A percentile compares a stretch with the other conserved stretches of the same genome.
Evolutionary conservation across 2,329 filamentous ascomycete species (phyloP).

Genomic region (Xylaria arbuscula): DNA sequence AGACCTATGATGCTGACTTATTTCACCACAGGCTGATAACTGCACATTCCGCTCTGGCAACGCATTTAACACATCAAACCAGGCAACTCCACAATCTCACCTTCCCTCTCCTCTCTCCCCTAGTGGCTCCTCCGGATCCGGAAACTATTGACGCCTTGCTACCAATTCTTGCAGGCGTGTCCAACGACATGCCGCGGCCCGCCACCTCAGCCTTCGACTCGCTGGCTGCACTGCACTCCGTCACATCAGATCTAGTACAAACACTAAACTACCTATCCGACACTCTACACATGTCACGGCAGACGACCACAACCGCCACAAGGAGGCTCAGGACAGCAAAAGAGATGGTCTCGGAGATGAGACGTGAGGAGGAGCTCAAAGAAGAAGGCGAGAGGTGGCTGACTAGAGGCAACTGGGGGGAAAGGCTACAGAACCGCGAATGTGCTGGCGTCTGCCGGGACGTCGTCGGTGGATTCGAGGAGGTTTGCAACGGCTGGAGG

Average conservation of each 20-base stretch:
- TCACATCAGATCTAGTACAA: slow-evolving; percentile 79
- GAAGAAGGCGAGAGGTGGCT: slow-evolving; percentile 88
- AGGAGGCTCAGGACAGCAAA: slow-evolving; percentile 82
- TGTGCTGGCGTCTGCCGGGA: slow-evolving; percentile 86
- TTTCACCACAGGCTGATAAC: slow-evolving; percentile 72
- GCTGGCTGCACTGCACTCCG: slow-evolving; percentile 73
- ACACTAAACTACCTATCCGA: slow-evolving; percentile 89
- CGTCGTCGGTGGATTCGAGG: slow-evolving; percentile 92
- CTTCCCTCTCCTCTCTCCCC: slow-evolving; percentile 76
- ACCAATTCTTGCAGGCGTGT: slow-evolving; percentile 72
- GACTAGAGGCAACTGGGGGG: slow-evolving; percentile 83
- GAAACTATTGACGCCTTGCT: slow-evolving; percentile 76
- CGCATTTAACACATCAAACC: slow-evolving; percentile 79
- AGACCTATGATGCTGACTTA: slow-evolving; percentile 26
- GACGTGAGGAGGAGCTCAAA: slow-evolving; percentile 81
- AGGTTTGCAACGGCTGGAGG: slow-evolving; percentile 87
- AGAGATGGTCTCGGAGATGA: slow-evolving; percentile 87
- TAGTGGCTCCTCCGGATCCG: slow-evolving; percentile 70
- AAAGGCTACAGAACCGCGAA: slow-evolving; percentile 78
- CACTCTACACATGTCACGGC: slow-evolving; percentile 91
- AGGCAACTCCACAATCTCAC: slow-evolving; percentile 79
- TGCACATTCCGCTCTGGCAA: slow-evolving; percentile 78
- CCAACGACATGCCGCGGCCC: slow-evolving; percentile 73
- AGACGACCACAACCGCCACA: slow-evolving; percentile 84
- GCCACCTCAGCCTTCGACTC: slow-evolving; percentile 72